Base-by-base conservation (phyloP, 2,329 filamentous ascomycete species). In the Leptodontidium sp. region DNA sequence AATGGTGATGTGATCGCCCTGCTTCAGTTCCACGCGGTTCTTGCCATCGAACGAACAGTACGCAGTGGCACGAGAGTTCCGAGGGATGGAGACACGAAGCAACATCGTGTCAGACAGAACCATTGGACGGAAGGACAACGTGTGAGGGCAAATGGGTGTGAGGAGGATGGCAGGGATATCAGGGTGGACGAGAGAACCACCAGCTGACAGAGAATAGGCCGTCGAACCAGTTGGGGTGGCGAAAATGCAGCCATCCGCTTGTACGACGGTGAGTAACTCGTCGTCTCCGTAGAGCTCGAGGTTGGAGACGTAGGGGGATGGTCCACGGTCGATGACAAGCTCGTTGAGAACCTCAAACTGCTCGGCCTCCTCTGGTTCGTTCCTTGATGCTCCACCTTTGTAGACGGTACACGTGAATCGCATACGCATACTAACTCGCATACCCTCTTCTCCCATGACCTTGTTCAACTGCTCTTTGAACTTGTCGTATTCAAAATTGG, bases 41-140 rank as follows among this genome's bases (percentile, higher is more conserved):
- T 98, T 99, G 80, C 96, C 96, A 78, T 99, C 96, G 79, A 99
- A 99, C 50, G 94, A 93, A 79, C 95, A 98, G 84, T 98, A 98
- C 0, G 96, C 96, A 0, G 94, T 97, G 17, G 94, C 95, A 58
- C 96, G 92, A 49, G 93, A 97, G 77, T 91, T 90, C 71, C 87
- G 86, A 0, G 96, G 96, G 14, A 99, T 90, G 5, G 92, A 91
- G 64, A 99, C 93, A 62, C 94, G 93, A 70, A 99, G 88, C 17
- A 94, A 90, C 85, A 98, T 93, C 66, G 93, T 96, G 82, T 99
- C 96, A 61, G 94, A 97, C 61, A 99, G 88, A 8, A 99, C 92
- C 96, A 99, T 98, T 43, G 96, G 96, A 11, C 96, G 90, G 88
- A 99, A 99, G 15, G 93, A 97, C 17, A 99, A 86, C 0, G 95